Evolutionary conservation across 1,284 basidiomycete genomes (phyloP).

Genomic region (Exsudoporus floridanus): DNA sequence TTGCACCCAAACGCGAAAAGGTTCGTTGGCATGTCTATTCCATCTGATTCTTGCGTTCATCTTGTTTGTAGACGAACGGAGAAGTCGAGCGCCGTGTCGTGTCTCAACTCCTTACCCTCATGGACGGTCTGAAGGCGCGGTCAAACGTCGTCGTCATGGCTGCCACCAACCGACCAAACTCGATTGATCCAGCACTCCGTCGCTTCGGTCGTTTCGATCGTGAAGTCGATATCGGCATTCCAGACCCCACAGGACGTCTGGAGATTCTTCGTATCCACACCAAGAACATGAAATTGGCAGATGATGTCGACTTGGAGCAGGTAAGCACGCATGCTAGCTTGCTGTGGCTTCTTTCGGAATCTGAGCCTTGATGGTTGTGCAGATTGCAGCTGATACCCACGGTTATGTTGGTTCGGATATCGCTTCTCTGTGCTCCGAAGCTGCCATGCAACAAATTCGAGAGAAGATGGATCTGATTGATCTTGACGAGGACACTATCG

Average conservation of each 20-base stretch:
- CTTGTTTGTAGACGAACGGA: constrained; percentile 78
- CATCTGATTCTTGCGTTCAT: constrained; percentile 15
- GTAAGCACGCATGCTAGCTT: constrained; percentile 38
- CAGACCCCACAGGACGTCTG: constrained; percentile 96
- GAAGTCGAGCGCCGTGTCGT: constrained; percentile 99
- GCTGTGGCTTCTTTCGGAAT: neutral
- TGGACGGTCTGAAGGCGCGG: constrained; percentile 98
- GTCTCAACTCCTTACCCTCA: constrained; percentile 95
- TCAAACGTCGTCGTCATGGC: constrained; percentile 99
- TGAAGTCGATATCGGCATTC: constrained; percentile 99
- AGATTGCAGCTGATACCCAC: constrained; percentile 98
- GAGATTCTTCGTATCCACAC: constrained; percentile 99
- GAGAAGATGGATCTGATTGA: constrained; percentile 91
- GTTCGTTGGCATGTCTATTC: constrained; percentile 18
- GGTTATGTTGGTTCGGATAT: constrained; percentile 99
- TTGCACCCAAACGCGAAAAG: constrained; percentile 99
- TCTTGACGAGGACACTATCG: constrained; percentile 84
- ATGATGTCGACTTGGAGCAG: constrained; percentile 98
- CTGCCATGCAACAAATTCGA: constrained; percentile 90
- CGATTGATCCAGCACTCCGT: constrained; percentile 96
- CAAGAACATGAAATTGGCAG: constrained; percentile 99
- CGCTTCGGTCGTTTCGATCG: constrained; percentile 99
- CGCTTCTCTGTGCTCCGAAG: constrained; percentile 89
- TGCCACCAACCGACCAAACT: constrained; percentile 98
- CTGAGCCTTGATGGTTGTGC: constrained; percentile 11